A percentile compares a stretch with the other conserved stretches of the same genome.
Conservation (phyloP, 2,329 filamentous ascomycete species). For the Hysterium pulicare region DNA sequence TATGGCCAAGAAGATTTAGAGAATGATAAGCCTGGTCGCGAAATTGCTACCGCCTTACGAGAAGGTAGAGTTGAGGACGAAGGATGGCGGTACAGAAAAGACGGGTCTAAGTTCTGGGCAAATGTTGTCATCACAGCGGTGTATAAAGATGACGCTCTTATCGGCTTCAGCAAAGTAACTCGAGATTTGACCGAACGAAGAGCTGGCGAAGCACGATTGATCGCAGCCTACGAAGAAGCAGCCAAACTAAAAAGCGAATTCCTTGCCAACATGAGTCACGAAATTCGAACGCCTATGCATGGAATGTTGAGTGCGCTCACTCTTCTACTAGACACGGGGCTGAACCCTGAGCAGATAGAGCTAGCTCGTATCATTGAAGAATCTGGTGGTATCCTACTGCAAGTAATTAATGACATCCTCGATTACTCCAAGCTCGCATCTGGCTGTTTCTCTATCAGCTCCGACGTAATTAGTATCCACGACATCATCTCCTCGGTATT, state of each 20-base stretch:
- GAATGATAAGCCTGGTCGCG: constrained; percentile 49
- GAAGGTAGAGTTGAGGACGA: constrained; percentile 58
- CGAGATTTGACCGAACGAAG: constrained; percentile 57
- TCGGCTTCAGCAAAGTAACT: constrained; percentile 59
- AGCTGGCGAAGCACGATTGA: constrained; percentile 53
- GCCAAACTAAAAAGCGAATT: constrained; percentile 62
- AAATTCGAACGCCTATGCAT: constrained; percentile 64
- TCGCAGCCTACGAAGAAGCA: constrained; percentile 59
- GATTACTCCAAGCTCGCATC: constrained; percentile 63
- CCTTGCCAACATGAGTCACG: constrained; percentile 62
- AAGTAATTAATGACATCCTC: constrained; percentile 64
- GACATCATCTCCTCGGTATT: constrained; percentile 49
- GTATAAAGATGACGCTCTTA: constrained; percentile 50
- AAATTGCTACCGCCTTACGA: constrained; percentile 52
- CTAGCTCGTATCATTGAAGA: constrained; percentile 57
- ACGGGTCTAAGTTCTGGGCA: constrained; percentile 58
- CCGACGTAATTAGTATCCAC: constrained; percentile 51
- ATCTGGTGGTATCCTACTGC: constrained; percentile 56
- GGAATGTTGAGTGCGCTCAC: constrained; percentile 59
- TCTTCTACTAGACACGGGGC: constrained; percentile 53
- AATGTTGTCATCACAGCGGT: constrained; percentile 59
- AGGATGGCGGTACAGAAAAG: constrained; percentile 58
- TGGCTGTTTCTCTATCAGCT: constrained; percentile 56
- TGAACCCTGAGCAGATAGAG: constrained; percentile 56
- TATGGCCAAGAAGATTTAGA: constrained; percentile 52